Evolutionary conservation across 352 stramenopile genomes (phyloP).

Genomic region (Peronosclerospora sorghi): DNA sequence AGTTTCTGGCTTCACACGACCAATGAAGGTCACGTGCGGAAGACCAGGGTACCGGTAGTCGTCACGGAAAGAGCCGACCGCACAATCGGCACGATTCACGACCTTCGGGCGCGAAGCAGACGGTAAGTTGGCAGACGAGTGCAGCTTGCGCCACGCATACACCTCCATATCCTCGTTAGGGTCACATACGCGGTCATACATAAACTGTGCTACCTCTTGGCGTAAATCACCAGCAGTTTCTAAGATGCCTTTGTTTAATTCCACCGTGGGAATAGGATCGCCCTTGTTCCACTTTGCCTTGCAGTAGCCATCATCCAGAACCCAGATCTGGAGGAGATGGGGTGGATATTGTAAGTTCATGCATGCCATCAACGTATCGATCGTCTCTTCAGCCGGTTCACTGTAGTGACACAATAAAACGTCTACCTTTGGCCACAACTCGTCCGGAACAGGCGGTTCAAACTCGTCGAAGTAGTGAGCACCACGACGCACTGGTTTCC

Average conservation of each 20-base stretch:
- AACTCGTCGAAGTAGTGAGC: constrained; percentile 85
- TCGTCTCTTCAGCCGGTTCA: constrained; percentile 75
- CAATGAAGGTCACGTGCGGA: constrained; percentile 66
- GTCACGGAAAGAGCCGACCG: constrained; percentile 70
- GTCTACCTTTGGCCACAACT: constrained; percentile 79
- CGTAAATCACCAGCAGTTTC: constrained; percentile 70
- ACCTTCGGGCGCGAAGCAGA: constrained; percentile 50
- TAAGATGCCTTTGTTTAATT: constrained; percentile 73
- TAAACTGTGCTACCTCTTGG: constrained; percentile 76
- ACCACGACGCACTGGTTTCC: constrained; percentile 77
- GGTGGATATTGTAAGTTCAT: constrained; percentile 84
- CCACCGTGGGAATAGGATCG: constrained; percentile 52
- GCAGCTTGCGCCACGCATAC: constrained; percentile 75
- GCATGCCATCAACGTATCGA: constrained; percentile 79
- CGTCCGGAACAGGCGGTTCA: constrained; percentile 63
- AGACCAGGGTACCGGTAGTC: constrained; percentile 74
- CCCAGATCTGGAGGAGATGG: constrained; percentile 74
- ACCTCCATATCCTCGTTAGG: constrained; percentile 78
- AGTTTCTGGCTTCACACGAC: constrained; percentile 63
- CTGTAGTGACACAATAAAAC: constrained; percentile 79
- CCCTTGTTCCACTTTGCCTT: constrained; percentile 70
- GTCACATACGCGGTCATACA: constrained; percentile 78
- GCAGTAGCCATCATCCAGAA: constrained; percentile 82
- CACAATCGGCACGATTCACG: constrained; percentile 58
- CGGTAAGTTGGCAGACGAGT: constrained; percentile 72